phyloP scores from a whole-genome alignment of 352 stramenopile genomes.

The Peronosclerospora sorghi region DNA sequence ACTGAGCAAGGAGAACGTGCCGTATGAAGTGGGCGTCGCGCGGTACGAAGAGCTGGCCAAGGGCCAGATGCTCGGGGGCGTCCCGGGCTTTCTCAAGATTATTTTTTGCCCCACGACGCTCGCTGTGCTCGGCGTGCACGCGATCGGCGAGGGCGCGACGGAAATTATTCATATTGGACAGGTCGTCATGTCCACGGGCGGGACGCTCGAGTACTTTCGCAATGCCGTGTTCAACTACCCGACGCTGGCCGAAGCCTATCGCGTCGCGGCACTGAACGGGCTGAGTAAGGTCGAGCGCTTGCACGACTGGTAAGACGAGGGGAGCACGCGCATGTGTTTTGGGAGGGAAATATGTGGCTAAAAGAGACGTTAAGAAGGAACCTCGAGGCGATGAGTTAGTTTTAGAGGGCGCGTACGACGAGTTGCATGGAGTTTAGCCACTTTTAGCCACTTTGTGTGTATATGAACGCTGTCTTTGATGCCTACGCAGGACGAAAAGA shows the following conservation, averaged over 20 bases:
- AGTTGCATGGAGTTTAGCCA: too few relatives aligned
- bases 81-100: constrained; percentile 76
- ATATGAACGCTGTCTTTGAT: too few relatives aligned
- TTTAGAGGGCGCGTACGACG: too few relatives aligned
- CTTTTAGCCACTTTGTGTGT: too few relatives aligned
- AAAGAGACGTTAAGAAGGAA: too few relatives aligned
- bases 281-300: constrained; percentile 60
- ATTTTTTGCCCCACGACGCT: constrained; percentile 75
- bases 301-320: constrained; percentile 17
- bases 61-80: constrained; percentile 75
- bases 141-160: constrained; percentile 78
- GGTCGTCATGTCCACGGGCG: constrained; percentile 76
- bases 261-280: constrained; percentile 66
- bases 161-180: constrained; percentile 87
- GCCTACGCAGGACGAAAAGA: too few relatives aligned
- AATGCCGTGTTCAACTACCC: constrained; percentile 90
- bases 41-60: constrained; percentile 79
- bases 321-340: not conserved
- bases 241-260: constrained; percentile 81
- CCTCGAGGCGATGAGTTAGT: too few relatives aligned
- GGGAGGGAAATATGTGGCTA: too few relatives aligned
- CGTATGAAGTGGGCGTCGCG: constrained; percentile 70
- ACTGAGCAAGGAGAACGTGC: constrained; percentile 58
- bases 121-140: constrained; percentile 68
- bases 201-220: constrained; percentile 83